Evolutionary conservation across 306 rosid genomes (phyloP).

Genomic region (Pyrus communis): DNA sequence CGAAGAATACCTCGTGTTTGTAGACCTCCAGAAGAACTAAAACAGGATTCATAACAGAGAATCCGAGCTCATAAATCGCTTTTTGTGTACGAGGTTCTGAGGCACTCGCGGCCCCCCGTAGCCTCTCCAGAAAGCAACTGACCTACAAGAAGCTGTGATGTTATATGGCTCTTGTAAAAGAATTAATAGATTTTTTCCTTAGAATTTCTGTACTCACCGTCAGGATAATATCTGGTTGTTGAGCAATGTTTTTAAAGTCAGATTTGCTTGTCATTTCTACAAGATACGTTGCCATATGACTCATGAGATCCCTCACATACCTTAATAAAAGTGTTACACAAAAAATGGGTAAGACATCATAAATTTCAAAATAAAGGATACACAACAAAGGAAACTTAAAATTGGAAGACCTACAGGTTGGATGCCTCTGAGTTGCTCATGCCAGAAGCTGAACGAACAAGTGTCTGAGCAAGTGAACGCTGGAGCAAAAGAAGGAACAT

Average conservation of each 20-base stretch:
- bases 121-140: conserved; percentile 87
- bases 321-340: conserved; percentile 25
- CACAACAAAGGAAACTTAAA: conserved; percentile 1
- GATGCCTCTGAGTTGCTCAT: conserved; percentile 57
- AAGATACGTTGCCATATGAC: conserved; percentile 61
- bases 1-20: conserved; percentile 71
- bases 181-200: neutral
- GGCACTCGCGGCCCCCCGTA: conserved; percentile 91
- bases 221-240: conserved; percentile 69
- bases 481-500: conserved; percentile 24
- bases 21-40: conserved; percentile 75
- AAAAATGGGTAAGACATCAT: conserved; percentile 10
- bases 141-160: conserved; percentile 49
- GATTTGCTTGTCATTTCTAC: conserved; percentile 62
- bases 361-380: neutral
- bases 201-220: conserved; percentile 41
- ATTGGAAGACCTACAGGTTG: conserved; percentile 58
- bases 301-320: conserved; percentile 74
- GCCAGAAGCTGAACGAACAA: conserved; percentile 84
- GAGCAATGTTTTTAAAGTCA: conserved; percentile 66
- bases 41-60: conserved; percentile 65
- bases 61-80: conserved; percentile 80
- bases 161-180: conserved; percentile 4
- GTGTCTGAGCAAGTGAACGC: conserved; percentile 92
- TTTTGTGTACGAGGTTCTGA: conserved; percentile 88